phyloP scores from a whole-genome alignment of 331 rosid genomes.

The Phaseolus coccineus region DNA sequence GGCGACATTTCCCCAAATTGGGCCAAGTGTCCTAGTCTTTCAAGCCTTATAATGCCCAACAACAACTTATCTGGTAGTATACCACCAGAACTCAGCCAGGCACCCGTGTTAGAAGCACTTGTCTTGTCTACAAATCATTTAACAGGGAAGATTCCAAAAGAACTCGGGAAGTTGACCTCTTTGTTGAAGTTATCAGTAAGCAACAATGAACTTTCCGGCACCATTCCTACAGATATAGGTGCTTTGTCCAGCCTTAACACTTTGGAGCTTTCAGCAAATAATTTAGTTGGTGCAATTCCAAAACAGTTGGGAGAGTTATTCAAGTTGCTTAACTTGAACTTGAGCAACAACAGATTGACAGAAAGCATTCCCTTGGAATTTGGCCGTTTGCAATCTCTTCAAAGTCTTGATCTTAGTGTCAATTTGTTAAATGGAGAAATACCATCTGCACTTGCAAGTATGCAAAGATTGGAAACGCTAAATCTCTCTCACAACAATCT shows the following conservation, averaged over 20 bases:
- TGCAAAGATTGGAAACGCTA: constrained; percentile 48
- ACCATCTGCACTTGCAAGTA: constrained; percentile 41
- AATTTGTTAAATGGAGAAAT: constrained; percentile 51
- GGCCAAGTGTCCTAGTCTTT: constrained; percentile 29
- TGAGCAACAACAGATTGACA: constrained; percentile 54
- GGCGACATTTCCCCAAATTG: constrained; percentile 52
- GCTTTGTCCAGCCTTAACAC: background rate
- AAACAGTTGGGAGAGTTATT: constrained; percentile 14
- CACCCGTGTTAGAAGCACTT: constrained; percentile 2
- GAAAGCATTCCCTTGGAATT: constrained; percentile 49
- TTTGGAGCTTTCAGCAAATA: constrained; percentile 40
- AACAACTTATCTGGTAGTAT: constrained; percentile 39
- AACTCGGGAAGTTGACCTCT: constrained; percentile 30
- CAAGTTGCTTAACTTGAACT: constrained; percentile 45
- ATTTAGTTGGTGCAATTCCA: constrained; percentile 33
- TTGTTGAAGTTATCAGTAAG: constrained; percentile 2
- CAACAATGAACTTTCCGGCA: constrained; percentile 35
- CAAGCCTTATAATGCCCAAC: constrained; percentile 26
- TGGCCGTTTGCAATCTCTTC: constrained; percentile 39
- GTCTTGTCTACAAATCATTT: constrained; percentile 38
- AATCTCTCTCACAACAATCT: constrained; percentile 64
- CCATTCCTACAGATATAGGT: constrained; percentile 40
- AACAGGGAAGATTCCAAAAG: constrained; percentile 37
- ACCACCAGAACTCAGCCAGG: constrained; percentile 38
- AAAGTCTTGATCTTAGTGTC: constrained; percentile 42